phyloP scores from a whole-genome alignment of 2,329 filamentous ascomycete species.

The Emmonsiellopsis sp. region DNA sequence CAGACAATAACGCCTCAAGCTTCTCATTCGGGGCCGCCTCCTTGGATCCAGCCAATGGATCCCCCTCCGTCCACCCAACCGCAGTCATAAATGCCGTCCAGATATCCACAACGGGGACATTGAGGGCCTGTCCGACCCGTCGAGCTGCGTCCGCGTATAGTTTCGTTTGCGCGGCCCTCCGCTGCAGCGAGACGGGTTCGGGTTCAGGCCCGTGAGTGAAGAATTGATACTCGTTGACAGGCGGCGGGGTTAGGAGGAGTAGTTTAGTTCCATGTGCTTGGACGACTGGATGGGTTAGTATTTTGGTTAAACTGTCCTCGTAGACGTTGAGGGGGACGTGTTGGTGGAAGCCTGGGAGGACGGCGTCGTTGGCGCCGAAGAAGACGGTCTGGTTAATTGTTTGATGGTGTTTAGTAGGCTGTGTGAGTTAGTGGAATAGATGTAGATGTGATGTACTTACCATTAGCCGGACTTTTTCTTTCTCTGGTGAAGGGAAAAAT shows the following conservation, averaged over 20 bases:
- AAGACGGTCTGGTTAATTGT: slow-evolving; percentile 53
- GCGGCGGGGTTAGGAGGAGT: slow-evolving; percentile 68
- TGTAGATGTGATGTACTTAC: slow-evolving; percentile 17
- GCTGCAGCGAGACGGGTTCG: slow-evolving; percentile 29
- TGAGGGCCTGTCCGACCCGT: slow-evolving; percentile 47
- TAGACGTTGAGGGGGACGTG: slow-evolving; percentile 70
- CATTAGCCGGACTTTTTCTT: slow-evolving; percentile 38
- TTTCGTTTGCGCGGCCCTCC: slow-evolving; percentile 53
- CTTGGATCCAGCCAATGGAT: slow-evolving; percentile 47
- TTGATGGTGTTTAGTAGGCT: background rate
- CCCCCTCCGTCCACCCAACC: slow-evolving; percentile 43
- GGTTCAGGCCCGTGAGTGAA: slow-evolving; percentile 40
- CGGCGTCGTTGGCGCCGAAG: slow-evolving; percentile 86
- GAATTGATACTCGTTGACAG: slow-evolving; percentile 65
- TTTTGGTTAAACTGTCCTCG: slow-evolving; percentile 58
- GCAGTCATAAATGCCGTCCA: slow-evolving; percentile 68
- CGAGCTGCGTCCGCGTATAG: slow-evolving; percentile 58
- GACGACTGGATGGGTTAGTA: slow-evolving; percentile 64
- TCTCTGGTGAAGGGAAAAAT: slow-evolving; percentile 58
- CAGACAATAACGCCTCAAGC: slow-evolving; percentile 43
- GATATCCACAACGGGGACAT: slow-evolving; percentile 63
- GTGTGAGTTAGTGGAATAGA: background rate
- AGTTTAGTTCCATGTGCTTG: slow-evolving; percentile 60
- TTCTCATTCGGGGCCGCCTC: slow-evolving; percentile 49
- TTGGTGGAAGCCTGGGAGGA: slow-evolving; percentile 58